Evolutionary conservation across 2,329 filamentous ascomycete genomes (phyloP).

Genomic region (Talaromyces sp.): DNA sequence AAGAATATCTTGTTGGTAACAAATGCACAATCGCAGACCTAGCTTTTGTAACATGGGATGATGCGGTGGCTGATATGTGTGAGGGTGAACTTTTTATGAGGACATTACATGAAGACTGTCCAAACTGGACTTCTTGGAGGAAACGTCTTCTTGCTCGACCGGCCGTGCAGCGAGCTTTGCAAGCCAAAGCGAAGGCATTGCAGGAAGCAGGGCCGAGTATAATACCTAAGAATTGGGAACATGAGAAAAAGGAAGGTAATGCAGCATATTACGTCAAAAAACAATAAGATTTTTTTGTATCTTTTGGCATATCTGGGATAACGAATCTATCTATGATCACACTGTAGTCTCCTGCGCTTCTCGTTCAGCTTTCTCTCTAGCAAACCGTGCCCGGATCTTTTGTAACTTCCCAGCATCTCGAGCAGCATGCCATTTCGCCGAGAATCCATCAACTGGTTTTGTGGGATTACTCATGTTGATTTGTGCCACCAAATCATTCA

Average conservation of each 20-base stretch:
- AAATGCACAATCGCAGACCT: conserved; percentile 13
- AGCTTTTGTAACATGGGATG: conserved; percentile 13
- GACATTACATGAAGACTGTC: conserved; percentile 7
- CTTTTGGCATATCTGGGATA: background rate
- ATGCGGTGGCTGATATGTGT: conserved; percentile 5
- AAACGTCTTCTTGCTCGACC: conserved; percentile 8
- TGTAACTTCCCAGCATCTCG: conserved; percentile 5
- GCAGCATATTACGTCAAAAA: background rate
- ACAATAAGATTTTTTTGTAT: background rate
- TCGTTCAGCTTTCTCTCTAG: conserved; percentile 4
- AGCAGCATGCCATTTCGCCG: conserved; percentile 12
- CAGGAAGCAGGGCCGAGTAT: conserved; percentile 9
- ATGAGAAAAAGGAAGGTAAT: background rate
- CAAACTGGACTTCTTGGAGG: conserved; percentile 3
- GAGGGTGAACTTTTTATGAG: conserved; percentile 1
- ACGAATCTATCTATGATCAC: background rate
- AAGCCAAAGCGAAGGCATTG: background rate
- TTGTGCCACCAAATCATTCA: conserved; percentile 2
- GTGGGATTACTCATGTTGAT: background rate
- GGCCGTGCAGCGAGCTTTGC: conserved; percentile 7
- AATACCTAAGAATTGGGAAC: conserved; percentile 13
- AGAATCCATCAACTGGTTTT: background rate
- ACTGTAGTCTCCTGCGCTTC: background rate
- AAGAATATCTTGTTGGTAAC: conserved; percentile 11
- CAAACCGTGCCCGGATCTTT: conserved; percentile 14